These are phyloP conservation scores for Diaporthe helianthi DNA, from an alignment of 2,329 filamentous ascomycete genomes.

Conservation along the genomic window DNA sequence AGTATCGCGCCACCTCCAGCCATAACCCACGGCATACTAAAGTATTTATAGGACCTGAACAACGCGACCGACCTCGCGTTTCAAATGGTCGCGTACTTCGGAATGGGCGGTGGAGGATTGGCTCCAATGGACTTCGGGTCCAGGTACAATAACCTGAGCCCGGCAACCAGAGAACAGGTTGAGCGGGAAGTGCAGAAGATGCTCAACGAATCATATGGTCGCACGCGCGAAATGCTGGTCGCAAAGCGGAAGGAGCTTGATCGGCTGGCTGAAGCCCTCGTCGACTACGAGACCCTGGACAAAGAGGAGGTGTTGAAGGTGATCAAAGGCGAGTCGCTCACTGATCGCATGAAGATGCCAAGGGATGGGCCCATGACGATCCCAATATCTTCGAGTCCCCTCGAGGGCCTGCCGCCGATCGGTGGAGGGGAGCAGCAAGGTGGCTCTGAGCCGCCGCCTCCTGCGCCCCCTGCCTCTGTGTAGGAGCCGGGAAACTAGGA, in stretches of 20 bases:
- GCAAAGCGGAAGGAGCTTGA: conserved; percentile 86
- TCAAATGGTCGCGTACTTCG: conserved; percentile 85
- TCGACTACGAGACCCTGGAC: conserved; percentile 93
- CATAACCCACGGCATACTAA: conserved; percentile 37
- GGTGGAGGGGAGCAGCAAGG: conserved; percentile 28
- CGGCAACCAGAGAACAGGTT: conserved; percentile 84
- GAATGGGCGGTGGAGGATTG: conserved; percentile 81
- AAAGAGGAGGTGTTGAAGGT: conserved; percentile 91
- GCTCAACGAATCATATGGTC: conserved; percentile 80
- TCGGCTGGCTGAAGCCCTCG: conserved; percentile 82
- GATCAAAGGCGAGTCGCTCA: conserved; percentile 82
- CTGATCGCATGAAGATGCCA: conserved; percentile 69
- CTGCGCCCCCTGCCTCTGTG: conserved; percentile 30
- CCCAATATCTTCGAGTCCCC: conserved; percentile 51
- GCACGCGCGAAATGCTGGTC: conserved; percentile 74
- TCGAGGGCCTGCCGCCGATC: conserved; percentile 35
- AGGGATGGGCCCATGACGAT: conserved; percentile 68
- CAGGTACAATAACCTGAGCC: conserved; percentile 82
- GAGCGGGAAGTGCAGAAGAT: conserved; percentile 87
- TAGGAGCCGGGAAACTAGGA: neutral
- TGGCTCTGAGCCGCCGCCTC: conserved; percentile 30
- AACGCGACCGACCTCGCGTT: conserved; percentile 83
- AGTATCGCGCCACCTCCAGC: conserved; percentile 43
- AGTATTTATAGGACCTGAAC: conserved; percentile 74
- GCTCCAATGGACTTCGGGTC: conserved; percentile 89